These are phyloP conservation scores for Danielia oregonensis DNA, from an alignment of 805 yeast genomes.

Conservation along the genomic window DNA sequence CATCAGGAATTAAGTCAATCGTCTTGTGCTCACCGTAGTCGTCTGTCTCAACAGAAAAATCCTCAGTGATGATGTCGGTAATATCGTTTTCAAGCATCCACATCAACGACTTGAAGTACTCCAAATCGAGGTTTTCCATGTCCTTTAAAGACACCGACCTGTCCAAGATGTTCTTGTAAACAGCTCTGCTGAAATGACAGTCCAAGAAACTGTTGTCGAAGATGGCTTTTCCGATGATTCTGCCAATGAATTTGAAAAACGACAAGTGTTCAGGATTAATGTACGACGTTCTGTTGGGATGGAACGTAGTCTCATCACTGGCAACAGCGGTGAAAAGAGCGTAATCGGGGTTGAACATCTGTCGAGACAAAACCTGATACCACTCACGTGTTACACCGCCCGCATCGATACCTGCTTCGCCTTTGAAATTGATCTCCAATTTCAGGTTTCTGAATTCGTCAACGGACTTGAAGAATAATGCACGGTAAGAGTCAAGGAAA, in stretches of 20 bases:
- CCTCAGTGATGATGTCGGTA: constrained; percentile 91
- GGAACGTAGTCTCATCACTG: constrained; percentile 89
- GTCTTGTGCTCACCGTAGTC: constrained; percentile 88
- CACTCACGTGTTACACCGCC: constrained; percentile 98
- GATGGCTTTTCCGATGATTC: constrained; percentile 91
- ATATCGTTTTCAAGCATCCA: constrained; percentile 98
- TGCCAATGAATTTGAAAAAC: constrained; percentile 91
- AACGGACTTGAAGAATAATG: constrained; percentile 72
- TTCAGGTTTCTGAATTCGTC: constrained; percentile 71
- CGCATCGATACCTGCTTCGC: constrained; percentile 96
- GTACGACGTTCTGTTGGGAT: constrained; percentile 89
- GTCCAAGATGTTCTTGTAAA: constrained; percentile 82
- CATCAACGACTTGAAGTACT: constrained; percentile 83
- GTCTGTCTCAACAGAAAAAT: constrained; percentile 88
- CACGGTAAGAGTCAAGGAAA: constrained; percentile 83
- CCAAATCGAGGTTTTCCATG: constrained; percentile 90
- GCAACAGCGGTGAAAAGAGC: constrained; percentile 90
- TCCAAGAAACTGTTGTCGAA: constrained; percentile 82
- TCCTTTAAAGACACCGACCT: constrained; percentile 82
- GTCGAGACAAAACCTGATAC: constrained; percentile 91
- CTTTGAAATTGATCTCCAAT: constrained; percentile 78
- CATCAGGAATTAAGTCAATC: constrained; percentile 79
- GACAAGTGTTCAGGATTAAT: constrained; percentile 91
- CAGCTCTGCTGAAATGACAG: constrained; percentile 93
- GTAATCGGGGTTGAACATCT: constrained; percentile 94